These are phyloP conservation scores for Aspergillus eucalypticola DNA, from an alignment of 2,329 filamentous ascomycete species.

Conservation along the genomic window DNA sequence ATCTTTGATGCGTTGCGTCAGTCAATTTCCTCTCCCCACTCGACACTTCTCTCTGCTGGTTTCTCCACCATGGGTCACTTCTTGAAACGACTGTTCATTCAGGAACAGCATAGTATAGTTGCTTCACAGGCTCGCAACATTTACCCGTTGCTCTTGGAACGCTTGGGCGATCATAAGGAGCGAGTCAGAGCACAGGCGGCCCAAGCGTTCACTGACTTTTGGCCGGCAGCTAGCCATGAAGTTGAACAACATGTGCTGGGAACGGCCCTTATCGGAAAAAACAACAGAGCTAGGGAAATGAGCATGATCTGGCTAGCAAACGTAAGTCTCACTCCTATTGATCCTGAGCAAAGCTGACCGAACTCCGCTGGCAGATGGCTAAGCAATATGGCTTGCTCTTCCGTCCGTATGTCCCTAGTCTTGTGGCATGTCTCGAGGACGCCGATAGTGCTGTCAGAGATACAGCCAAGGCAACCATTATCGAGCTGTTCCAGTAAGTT, in stretches of 20 bases:
- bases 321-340: conserved; percentile 48
- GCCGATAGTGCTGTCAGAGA: conserved; percentile 86
- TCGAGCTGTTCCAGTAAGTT: conserved; percentile 77
- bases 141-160: conserved; percentile 75
- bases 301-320: conserved; percentile 82
- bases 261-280: conserved; percentile 74
- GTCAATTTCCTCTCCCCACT: conserved; percentile 74
- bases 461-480: conserved; percentile 75
- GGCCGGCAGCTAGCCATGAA: conserved; percentile 66
- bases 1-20: conserved; percentile 81
- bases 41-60: conserved; percentile 74
- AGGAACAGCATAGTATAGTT: conserved; percentile 72
- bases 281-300: conserved; percentile 78
- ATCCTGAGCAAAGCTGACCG: conserved; percentile 12
- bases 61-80: conserved; percentile 88
- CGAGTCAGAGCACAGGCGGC: conserved; percentile 74
- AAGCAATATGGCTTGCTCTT: conserved; percentile 77
- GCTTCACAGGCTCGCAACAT: conserved; percentile 70
- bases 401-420: conserved; percentile 74
- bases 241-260: conserved; percentile 80
- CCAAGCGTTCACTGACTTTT: conserved; percentile 76
- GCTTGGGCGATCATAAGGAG: conserved; percentile 85
- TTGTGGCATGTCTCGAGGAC: conserved; percentile 88
- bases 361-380: conserved; percentile 64
- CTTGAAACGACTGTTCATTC: conserved; percentile 79